Evolutionary conservation across 352 stramenopile species (phyloP).

Genomic region (Phytophthora capsici): DNA sequence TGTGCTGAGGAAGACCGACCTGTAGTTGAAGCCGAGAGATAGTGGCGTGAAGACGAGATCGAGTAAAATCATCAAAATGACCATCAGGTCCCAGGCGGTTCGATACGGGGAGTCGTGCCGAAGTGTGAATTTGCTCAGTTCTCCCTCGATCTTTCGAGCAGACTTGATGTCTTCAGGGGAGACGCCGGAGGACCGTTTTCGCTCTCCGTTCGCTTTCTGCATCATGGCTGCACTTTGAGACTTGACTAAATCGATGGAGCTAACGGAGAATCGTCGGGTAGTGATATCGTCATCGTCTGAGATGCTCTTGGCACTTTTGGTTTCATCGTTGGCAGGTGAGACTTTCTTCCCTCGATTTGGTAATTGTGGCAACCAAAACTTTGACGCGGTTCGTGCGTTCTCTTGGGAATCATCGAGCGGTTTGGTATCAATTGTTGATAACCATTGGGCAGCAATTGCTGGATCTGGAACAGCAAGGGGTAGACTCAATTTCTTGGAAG

Average conservation of each 20-base stretch:
- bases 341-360: slow-evolving; percentile 8
- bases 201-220: slow-evolving; percentile 19
- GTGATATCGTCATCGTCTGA: slow-evolving; percentile 21
- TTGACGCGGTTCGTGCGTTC: neutral
- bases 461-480: slow-evolving; percentile 10
- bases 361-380: slow-evolving; percentile 5
- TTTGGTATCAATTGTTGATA: neutral
- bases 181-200: slow-evolving; percentile 5
- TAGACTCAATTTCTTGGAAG: slow-evolving; percentile 17
- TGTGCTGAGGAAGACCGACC: slow-evolving; percentile 19
- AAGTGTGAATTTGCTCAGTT: slow-evolving; percentile 48
- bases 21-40: slow-evolving; percentile 56
- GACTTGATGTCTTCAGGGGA: slow-evolving; percentile 45
- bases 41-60: slow-evolving; percentile 69
- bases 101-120: slow-evolving; percentile 54
- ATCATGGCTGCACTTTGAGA: slow-evolving; percentile 8
- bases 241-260: slow-evolving; percentile 32
- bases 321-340: neutral
- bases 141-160: slow-evolving; percentile 47
- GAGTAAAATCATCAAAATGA: slow-evolving; percentile 57
- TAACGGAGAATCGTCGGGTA: slow-evolving; percentile 52
- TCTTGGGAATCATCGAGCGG: neutral
- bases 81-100: slow-evolving; percentile 51
- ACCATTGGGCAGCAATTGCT: slow-evolving; percentile 7
- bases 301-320: neutral